Conservation (phyloP, 352 stramenopile species). For the Phytopythium aichiense region DNA sequence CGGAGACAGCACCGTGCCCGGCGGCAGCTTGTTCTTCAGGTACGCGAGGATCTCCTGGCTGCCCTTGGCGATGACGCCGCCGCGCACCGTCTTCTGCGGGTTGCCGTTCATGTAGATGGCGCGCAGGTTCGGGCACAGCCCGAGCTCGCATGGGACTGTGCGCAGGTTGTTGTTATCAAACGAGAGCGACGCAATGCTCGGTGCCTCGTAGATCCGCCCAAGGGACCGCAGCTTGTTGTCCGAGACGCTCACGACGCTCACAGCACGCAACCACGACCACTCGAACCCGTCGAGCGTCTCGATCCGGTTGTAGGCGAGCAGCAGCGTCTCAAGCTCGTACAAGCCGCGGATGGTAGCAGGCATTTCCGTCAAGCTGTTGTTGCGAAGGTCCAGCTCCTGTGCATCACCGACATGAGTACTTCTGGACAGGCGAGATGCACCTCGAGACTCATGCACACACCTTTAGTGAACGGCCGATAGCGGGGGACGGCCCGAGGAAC, state of each 20-base stretch:
- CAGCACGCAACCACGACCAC: constrained; percentile 38
- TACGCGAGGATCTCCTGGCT: constrained; percentile 68
- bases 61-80: constrained; percentile 68
- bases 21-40: constrained; percentile 77
- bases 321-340: constrained; percentile 46
- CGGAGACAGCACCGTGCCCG: constrained; percentile 21
- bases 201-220: constrained; percentile 53
- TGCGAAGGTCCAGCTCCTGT: constrained; percentile 72
- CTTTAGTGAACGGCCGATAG: constrained; percentile 27
- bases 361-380: constrained; percentile 52
- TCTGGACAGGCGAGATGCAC: background rate
- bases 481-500: constrained; percentile 24
- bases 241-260: constrained; percentile 63
- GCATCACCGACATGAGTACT: constrained; percentile 3
- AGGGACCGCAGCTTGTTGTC: constrained; percentile 77
- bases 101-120: constrained; percentile 85
- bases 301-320: constrained; percentile 72
- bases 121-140: constrained; percentile 53
- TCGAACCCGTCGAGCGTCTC: constrained; percentile 61
- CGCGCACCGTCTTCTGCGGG: constrained; percentile 75
- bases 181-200: constrained; percentile 60
- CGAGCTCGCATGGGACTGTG: constrained; percentile 57
- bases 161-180: constrained; percentile 85
- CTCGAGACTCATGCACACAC: constrained; percentile 1
- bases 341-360: constrained; percentile 34